phyloP scores from a whole-genome alignment of 805 yeast genomes.

The Ogataea ganodermae region DNA sequence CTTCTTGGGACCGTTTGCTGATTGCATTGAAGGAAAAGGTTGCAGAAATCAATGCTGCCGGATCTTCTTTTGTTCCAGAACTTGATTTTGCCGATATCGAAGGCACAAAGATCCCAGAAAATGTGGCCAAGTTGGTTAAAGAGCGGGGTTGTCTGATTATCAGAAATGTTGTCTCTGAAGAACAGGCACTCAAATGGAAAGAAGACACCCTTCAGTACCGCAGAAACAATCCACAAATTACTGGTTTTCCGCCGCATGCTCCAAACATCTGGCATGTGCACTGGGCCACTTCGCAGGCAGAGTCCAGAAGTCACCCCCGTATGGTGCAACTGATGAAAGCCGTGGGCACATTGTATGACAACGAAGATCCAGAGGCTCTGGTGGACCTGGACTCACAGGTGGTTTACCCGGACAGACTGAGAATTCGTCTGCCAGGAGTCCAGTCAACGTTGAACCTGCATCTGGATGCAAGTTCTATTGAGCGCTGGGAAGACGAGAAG shows the following conservation, averaged over 20 bases:
- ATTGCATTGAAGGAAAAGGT: conserved; percentile 28
- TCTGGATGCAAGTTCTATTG: conserved; percentile 45
- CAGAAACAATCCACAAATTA: conserved; percentile 32
- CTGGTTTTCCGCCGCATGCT: conserved; percentile 30
- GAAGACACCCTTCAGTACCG: conserved; percentile 26
- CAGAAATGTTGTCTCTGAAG: conserved; percentile 34
- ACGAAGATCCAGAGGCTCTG: conserved; percentile 27
- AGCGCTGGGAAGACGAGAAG: conserved; percentile 46
- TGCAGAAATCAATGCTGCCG: conserved; percentile 23
- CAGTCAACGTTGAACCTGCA: conserved; percentile 40
- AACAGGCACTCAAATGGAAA: conserved; percentile 28
- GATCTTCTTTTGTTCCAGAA: conserved; percentile 29
- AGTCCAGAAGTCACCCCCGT: conserved; percentile 42
- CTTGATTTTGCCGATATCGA: conserved; percentile 28
- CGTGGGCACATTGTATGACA: conserved; percentile 13
- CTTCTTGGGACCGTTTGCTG: conserved; percentile 35
- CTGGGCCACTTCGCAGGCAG: conserved; percentile 43
- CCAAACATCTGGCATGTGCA: conserved; percentile 36
- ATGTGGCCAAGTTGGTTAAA: conserved; percentile 11
- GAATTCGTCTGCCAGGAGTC: conserved; percentile 44
- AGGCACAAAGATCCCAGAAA: conserved; percentile 8
- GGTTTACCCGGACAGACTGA: conserved; percentile 44
- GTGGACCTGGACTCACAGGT: conserved; percentile 37
- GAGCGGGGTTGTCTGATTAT: conserved; percentile 35
- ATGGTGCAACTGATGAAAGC: conserved; percentile 30